phyloP scores from a whole-genome alignment of 1,139 yeast species.

The Kodamaea sp. region DNA sequence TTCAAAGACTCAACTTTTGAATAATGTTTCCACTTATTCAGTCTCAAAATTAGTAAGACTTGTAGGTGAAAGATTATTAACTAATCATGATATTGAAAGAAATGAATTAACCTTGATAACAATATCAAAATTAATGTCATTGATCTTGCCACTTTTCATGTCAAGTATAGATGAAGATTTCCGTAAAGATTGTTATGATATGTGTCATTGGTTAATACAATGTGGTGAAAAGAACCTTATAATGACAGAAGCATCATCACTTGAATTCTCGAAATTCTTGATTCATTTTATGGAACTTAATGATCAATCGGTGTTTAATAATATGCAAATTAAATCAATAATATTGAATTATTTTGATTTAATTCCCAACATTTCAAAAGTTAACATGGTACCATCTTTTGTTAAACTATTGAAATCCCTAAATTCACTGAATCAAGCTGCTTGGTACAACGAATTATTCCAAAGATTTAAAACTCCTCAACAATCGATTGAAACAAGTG shows the following conservation, averaged over 20 bases:
- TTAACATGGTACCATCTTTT: constrained; percentile 10
- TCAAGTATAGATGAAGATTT: constrained; percentile 15
- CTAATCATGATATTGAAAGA: constrained; percentile 29
- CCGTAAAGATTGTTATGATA: constrained; percentile 32
- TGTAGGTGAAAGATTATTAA: constrained; percentile 31
- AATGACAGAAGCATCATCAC: constrained; percentile 19
- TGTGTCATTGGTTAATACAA: constrained; percentile 30
- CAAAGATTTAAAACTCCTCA: constrained; percentile 32
- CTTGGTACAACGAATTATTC: constrained; percentile 31
- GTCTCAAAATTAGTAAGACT: constrained; percentile 19
- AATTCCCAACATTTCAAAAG: constrained; percentile 20
- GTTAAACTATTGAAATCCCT: constrained; percentile 5
- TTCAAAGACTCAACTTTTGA: not conserved
- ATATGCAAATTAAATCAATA: constrained; percentile 10
- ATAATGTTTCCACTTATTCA: constrained; percentile 1
- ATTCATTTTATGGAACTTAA: constrained; percentile 11
- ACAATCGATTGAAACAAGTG: constrained; percentile 35
- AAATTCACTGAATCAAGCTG: constrained; percentile 17
- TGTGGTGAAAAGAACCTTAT: constrained; percentile 30
- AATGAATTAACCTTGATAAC: constrained; percentile 29
- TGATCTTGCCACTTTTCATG: constrained; percentile 13
- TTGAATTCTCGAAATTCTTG: constrained; percentile 20
- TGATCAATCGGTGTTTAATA: constrained; percentile 10
- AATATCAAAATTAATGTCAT: constrained; percentile 24
- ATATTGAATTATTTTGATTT: constrained; percentile 13